Percentiles rank a stretch among this genome's conserved stretches.
Evolutionary conservation across 495 filamentous ascomycete species (phyloP).

Genomic region (Aspergillus taichungensis): DNA sequence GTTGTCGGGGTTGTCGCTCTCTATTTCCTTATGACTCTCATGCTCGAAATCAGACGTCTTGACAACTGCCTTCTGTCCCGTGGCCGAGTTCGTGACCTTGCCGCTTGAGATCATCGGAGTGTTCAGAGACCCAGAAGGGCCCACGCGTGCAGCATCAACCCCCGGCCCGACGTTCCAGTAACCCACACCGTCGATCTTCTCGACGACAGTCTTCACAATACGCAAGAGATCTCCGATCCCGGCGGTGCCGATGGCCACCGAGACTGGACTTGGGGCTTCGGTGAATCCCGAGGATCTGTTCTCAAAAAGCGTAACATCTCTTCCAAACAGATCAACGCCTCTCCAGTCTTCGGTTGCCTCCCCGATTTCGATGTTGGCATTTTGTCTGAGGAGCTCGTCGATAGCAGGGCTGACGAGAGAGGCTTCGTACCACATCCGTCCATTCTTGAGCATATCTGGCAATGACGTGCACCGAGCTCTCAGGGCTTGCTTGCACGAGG

Average conservation of each 20-base stretch:
- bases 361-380: constrained; percentile 22
- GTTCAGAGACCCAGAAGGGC: background rate
- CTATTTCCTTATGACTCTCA: constrained; percentile 15
- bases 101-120: background rate
- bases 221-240: constrained; percentile 25
- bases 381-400: constrained; percentile 19
- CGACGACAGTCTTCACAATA: constrained; percentile 22
- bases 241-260: constrained; percentile 17
- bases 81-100: background rate
- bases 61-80: background rate
- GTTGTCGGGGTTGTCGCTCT: constrained; percentile 1
- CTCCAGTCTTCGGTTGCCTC: constrained; percentile 23
- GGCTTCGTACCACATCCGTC: constrained; percentile 38
- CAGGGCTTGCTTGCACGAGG: constrained; percentile 5
- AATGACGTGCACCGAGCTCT: constrained; percentile 15
- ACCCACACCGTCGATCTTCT: constrained; percentile 30
- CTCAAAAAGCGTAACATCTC: constrained; percentile 5
- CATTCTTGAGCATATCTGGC: constrained; percentile 20
- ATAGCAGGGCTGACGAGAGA: constrained; percentile 25
- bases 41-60: constrained; percentile 10
- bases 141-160: background rate
- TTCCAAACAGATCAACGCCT: constrained; percentile 17
- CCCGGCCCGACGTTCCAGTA: constrained; percentile 18
- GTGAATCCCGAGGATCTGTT: background rate
- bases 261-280: constrained; percentile 5